phyloP scores from a whole-genome alignment of 1,284 basidiomycete species.

The Pseudozyma tsukubaensis region DNA sequence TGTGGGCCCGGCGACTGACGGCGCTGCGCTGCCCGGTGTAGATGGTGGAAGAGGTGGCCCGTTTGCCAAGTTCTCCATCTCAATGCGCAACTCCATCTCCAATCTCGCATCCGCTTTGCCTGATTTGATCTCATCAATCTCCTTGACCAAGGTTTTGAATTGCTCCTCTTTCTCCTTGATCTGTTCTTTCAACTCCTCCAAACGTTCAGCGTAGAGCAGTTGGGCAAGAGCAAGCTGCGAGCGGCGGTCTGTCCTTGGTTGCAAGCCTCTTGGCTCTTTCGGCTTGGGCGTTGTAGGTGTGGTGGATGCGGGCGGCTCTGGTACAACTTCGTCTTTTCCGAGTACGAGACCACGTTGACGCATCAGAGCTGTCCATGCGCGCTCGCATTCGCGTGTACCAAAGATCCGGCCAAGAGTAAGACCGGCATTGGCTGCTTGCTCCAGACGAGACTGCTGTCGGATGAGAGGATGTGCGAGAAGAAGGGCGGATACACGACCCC shows the following conservation, averaged over 20 bases:
- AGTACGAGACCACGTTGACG: slow-evolving; percentile 51
- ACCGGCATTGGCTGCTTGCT: slow-evolving; percentile 51
- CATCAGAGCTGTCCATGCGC: slow-evolving; percentile 60
- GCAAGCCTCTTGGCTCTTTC: slow-evolving; percentile 51
- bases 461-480: slow-evolving; percentile 61
- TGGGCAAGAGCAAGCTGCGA: slow-evolving; percentile 62
- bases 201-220: slow-evolving; percentile 60
- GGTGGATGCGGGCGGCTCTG: slow-evolving; percentile 12
- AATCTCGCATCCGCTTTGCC: slow-evolving; percentile 43
- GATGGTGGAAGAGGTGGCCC: slow-evolving; percentile 36
- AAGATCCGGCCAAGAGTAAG: slow-evolving; percentile 56
- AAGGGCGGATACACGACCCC: slow-evolving; percentile 54
- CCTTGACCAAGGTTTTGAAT: slow-evolving; percentile 43
- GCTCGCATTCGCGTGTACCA: slow-evolving; percentile 60
- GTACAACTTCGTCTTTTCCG: slow-evolving; percentile 40
- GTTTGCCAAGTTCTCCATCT: slow-evolving; percentile 49
- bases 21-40: slow-evolving; percentile 28
- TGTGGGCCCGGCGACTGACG: slow-evolving; percentile 13
- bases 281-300: slow-evolving; percentile 22
- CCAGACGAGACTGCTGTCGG: slow-evolving; percentile 47
- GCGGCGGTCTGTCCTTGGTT: slow-evolving; percentile 42
- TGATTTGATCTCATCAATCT: slow-evolving; percentile 52
- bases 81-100: slow-evolving; percentile 43
- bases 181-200: slow-evolving; percentile 57
- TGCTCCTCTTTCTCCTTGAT: slow-evolving; percentile 56